A percentile compares a stretch with the other conserved stretches of the same genome.
phyloP scores from a whole-genome alignment of 2,329 filamentous ascomycete species.

The Dactylellina cionopaga region DNA sequence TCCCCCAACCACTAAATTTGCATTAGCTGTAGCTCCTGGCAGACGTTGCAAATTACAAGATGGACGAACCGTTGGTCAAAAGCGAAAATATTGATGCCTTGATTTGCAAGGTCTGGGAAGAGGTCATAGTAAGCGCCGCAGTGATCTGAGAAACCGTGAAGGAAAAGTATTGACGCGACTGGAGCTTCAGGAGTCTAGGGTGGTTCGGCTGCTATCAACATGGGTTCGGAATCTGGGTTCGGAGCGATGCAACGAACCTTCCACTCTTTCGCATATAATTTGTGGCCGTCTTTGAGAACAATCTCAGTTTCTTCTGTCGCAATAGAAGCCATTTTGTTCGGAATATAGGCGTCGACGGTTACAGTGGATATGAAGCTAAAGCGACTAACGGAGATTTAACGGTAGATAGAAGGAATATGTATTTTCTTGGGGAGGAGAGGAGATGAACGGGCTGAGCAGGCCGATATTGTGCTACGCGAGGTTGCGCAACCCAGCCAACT shows the following conservation, averaged over 20 bases:
- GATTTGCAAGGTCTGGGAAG: slow-evolving; percentile 74
- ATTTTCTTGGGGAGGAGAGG: slow-evolving; percentile 12
- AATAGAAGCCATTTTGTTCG: slow-evolving; percentile 56
- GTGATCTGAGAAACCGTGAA: slow-evolving; percentile 93
- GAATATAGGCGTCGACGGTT: not conserved
- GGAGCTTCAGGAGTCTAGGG: slow-evolving; percentile 67
- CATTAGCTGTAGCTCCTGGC: slow-evolving; percentile 1
- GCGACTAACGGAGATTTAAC: not conserved
- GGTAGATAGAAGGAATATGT: not conserved
- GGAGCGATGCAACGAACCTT: slow-evolving; percentile 61
- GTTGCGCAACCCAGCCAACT: not conserved
- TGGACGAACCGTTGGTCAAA: slow-evolving; percentile 75
- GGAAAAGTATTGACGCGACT: slow-evolving; percentile 78
- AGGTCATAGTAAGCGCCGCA: slow-evolving; percentile 78
- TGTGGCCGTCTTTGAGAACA: slow-evolving; percentile 65
- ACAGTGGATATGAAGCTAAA: not conserved
- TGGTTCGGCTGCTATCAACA: slow-evolving; percentile 22
- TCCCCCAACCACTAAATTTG: slow-evolving; percentile 76
- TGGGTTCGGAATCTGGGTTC: slow-evolving; percentile 24
- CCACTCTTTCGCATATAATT: slow-evolving; percentile 72
- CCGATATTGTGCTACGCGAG: slow-evolving; percentile 33
- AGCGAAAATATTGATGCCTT: slow-evolving; percentile 77
- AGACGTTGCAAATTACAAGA: not conserved
- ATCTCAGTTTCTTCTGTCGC: slow-evolving; percentile 66
- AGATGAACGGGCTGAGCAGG: slow-evolving; percentile 31